phyloP scores from a whole-genome alignment of 148 eudicot species.

The Linanthus parryae region DNA sequence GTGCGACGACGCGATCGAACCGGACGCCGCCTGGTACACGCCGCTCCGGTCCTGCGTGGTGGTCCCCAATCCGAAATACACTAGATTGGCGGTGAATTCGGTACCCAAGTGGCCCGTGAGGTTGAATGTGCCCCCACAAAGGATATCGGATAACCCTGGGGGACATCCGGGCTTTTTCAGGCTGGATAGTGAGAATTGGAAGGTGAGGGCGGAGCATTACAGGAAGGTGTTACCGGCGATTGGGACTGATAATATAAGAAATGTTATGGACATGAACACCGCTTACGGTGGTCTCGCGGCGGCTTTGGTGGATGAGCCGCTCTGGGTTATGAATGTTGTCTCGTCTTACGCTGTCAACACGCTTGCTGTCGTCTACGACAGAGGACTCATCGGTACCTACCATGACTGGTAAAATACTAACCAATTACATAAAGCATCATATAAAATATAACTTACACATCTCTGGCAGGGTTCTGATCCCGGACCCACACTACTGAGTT shows the following conservation, averaged over 20 bases:
- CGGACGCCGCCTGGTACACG: slow-evolving; percentile 95
- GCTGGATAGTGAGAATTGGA: slow-evolving; percentile 66
- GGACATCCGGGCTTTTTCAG: slow-evolving; percentile 63
- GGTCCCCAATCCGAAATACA: slow-evolving; percentile 44
- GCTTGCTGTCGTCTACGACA: slow-evolving; percentile 71
- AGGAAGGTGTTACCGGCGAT: slow-evolving; percentile 65
- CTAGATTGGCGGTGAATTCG: slow-evolving; percentile 38
- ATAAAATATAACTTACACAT: too few species aligned
- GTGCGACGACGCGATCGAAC: slow-evolving; percentile 89
- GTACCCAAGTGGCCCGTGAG: slow-evolving; percentile 79
- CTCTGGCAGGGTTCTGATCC: too few species aligned
- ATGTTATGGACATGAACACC: slow-evolving; percentile 98
- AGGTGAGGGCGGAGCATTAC: slow-evolving; percentile 64
- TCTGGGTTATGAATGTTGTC: slow-evolving; percentile 98
- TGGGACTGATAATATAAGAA: slow-evolving; percentile 78
- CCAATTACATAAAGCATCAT: too few species aligned
- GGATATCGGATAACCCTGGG: slow-evolving; percentile 49
- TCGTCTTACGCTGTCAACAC: slow-evolving; percentile 74
- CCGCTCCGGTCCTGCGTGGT: slow-evolving; percentile 86
- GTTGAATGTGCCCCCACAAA: slow-evolving; percentile 59
- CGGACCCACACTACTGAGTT: too few species aligned
- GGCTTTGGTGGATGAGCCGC: slow-evolving; percentile 54
- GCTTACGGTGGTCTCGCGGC: slow-evolving; percentile 89
- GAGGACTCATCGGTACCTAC: slow-evolving; percentile 85
- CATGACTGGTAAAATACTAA: slow-evolving; percentile 93